phyloP scores from a whole-genome alignment of 768 basidiomycete genomes.

The Lentinula aciculospora region DNA sequence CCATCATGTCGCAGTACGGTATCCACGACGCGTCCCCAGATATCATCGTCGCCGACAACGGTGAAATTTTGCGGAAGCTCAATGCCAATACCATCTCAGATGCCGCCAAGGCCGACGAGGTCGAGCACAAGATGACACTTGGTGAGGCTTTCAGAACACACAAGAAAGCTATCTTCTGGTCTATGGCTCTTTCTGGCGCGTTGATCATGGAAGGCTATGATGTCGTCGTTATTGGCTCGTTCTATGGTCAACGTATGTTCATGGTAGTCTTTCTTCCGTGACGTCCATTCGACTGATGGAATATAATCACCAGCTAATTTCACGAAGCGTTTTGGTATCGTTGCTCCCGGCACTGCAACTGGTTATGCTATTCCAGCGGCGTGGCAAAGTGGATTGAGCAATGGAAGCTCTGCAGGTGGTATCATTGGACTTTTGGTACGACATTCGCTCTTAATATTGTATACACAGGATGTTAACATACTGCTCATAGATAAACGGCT shows the following conservation, averaged over 20 bases:
- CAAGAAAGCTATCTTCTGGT: constrained; percentile 19
- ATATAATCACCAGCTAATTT: constrained; percentile 7
- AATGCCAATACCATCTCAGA: constrained; percentile 11
- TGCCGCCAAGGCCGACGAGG: constrained; percentile 14
- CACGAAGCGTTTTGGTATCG: constrained; percentile 15
- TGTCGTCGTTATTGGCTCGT: constrained; percentile 16
- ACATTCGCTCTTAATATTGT: constrained; percentile 2
- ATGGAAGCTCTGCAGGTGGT: constrained; percentile 15
- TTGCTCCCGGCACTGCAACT: constrained; percentile 8
- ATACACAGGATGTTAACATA: not conserved
- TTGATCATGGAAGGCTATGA: constrained; percentile 20
- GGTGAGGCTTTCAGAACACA: constrained; percentile 16
- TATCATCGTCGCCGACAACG: constrained; percentile 31
- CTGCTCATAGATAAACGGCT: constrained; percentile 7
- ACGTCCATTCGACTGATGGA: no score
- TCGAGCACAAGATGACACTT: constrained; percentile 15
- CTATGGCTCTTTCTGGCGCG: constrained; percentile 15
- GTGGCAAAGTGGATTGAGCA: constrained; percentile 17
- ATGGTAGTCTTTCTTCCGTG: no score
- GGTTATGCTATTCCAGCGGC: constrained; percentile 12
- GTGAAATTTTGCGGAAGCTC: constrained; percentile 11
- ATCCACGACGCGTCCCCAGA: constrained; percentile 15
- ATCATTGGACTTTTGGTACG: constrained; percentile 15
- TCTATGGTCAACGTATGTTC: not conserved
- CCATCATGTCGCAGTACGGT: constrained; percentile 1